A percentile compares a stretch with the other conserved stretches of the same genome.
Evolutionary conservation across 1,284 basidiomycete species (phyloP).

Genomic region (Mycosarcoma maydis): DNA sequence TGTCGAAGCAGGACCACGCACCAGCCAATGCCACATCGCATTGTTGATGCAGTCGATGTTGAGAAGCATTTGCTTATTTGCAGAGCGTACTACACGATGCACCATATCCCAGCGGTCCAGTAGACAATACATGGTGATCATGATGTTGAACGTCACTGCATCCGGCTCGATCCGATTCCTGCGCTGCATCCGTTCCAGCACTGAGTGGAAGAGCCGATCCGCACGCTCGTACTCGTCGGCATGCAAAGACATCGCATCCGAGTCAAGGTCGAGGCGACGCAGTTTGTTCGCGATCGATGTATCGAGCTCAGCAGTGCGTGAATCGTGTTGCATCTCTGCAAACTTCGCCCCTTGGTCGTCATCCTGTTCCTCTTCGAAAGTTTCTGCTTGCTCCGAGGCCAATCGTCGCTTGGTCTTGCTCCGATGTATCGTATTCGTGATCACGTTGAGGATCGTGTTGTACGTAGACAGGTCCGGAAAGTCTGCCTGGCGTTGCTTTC

Average conservation of each 20-base stretch:
- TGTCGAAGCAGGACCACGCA: constrained; percentile 5
- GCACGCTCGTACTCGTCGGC: constrained; percentile 24
- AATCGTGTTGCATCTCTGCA: constrained; percentile 16
- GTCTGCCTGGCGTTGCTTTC: constrained; percentile 4
- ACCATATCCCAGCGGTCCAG: constrained; percentile 28
- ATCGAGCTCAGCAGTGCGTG: constrained; percentile 15
- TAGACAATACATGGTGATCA: constrained; percentile 44
- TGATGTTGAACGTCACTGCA: constrained; percentile 40
- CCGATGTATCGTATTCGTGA: constrained; percentile 27
- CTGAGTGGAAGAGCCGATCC: constrained; percentile 35
- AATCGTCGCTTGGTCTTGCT: constrained; percentile 4
- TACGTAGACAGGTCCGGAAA: constrained; percentile 41
- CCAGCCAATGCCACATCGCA: constrained; percentile 17
- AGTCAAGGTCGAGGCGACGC: constrained; percentile 26
- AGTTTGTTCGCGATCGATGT: constrained; percentile 25
- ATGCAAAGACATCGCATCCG: constrained; percentile 22
- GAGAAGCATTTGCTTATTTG: constrained; percentile 11
- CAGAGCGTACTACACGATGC: constrained; percentile 6
- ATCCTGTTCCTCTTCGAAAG: constrained; percentile 13
- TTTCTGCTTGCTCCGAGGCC: neutral
- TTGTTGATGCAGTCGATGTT: constrained; percentile 36
- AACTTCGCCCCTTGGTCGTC: constrained; percentile 15
- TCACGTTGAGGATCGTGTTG: constrained; percentile 42
- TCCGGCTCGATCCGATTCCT: constrained; percentile 30
- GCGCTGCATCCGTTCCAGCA: constrained; percentile 43